These are phyloP conservation scores for Hypoxylon fragiforme DNA, from an alignment of 495 filamentous ascomycete species.

Conservation along the genomic window DNA sequence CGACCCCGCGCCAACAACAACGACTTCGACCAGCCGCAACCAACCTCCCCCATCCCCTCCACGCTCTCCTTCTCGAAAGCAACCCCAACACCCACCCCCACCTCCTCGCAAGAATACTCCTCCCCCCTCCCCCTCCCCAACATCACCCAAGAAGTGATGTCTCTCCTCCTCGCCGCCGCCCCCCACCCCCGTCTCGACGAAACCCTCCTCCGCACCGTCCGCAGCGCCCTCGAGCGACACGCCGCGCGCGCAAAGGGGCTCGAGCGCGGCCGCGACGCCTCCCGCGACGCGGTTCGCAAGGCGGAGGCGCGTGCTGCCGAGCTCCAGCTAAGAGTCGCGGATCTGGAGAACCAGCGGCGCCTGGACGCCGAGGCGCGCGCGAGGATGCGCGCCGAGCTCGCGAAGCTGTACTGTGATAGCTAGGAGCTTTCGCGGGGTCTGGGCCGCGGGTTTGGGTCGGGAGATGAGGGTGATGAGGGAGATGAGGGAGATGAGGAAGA, in stretches of 20 bases:
- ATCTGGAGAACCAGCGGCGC: conserved; percentile 56
- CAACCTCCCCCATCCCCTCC: neutral
- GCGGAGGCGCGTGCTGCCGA: conserved; percentile 63
- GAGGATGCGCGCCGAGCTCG: conserved; percentile 22
- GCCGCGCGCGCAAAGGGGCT: conserved; percentile 61
- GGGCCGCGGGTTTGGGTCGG: neutral
- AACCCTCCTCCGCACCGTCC: conserved; percentile 47
- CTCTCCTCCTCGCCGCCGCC: conserved; percentile 56
- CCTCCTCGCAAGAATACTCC: conserved; percentile 4
- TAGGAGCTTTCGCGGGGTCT: neutral
- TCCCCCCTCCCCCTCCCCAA: neutral
- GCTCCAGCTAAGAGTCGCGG: conserved; percentile 50
- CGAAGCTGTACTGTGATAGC: conserved; percentile 23
- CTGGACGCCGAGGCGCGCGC: conserved; percentile 42
- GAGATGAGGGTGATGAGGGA: neutral
- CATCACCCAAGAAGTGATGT: conserved; percentile 47
- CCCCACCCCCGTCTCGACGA: conserved; percentile 49
- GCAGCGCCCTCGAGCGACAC: conserved; percentile 56
- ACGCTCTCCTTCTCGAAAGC: conserved; percentile 10
- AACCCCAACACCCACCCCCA: neutral
- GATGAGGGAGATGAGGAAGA: neutral
- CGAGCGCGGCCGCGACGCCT: conserved; percentile 63
- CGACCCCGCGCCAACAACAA: conserved; percentile 15
- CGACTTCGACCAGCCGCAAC: neutral
- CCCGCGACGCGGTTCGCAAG: conserved; percentile 60